A percentile compares a stretch with the other conserved stretches of the same genome.
These are phyloP conservation scores for Venturia oleaginea DNA, from an alignment of 2,329 filamentous ascomycete species.

Conservation along the genomic window DNA sequence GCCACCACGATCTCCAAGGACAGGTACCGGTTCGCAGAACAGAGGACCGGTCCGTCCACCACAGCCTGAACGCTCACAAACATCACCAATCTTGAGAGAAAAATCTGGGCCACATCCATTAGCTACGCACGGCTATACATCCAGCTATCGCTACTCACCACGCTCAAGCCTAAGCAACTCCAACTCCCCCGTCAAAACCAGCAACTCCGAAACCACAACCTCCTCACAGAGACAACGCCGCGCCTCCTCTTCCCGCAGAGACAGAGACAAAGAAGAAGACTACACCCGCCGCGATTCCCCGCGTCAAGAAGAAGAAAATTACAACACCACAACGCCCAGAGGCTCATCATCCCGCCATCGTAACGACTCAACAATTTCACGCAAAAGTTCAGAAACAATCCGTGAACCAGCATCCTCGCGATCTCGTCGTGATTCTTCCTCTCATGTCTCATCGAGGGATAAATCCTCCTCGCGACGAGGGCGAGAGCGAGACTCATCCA, in stretches of 20 bases:
- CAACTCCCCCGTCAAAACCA: neutral
- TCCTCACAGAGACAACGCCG: neutral
- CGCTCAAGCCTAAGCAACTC: neutral
- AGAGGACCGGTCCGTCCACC: neutral
- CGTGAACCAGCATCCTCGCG: neutral
- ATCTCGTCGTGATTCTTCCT: neutral
- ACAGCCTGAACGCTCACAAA: neutral
- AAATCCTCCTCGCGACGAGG: neutral
- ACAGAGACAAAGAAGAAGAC: neutral
- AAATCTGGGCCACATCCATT: neutral
- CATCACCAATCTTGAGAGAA: neutral
- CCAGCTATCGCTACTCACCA: neutral
- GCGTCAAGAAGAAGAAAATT: neutral
- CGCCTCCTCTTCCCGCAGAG: neutral
- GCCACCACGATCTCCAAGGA: neutral
- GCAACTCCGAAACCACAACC: neutral
- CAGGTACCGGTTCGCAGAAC: neutral
- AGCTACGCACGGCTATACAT: neutral
- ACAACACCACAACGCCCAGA: no score
- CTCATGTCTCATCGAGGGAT: neutral
- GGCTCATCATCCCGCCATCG: neutral
- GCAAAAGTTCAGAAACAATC: neutral
- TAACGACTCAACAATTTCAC: neutral
- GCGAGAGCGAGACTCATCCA: neutral
- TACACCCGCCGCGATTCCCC: neutral